phyloP scores from a whole-genome alignment of 2,329 filamentous ascomycete genomes.

The Botrytis fabae region DNA sequence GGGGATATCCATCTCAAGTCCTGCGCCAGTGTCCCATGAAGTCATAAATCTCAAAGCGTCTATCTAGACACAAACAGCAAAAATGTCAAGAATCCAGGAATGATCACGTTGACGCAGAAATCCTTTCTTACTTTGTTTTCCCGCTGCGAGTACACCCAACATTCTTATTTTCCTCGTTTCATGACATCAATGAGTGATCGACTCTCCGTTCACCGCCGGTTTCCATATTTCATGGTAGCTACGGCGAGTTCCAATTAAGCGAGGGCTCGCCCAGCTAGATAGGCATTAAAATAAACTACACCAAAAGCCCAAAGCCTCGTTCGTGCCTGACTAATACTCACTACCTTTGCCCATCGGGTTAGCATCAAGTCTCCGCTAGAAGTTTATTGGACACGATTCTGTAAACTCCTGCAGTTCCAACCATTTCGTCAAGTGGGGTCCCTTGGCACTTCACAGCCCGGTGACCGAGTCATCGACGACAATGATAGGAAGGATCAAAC shows the following conservation, averaged over 20 bases:
- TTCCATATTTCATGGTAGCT: constrained; percentile 8
- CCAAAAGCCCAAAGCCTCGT: constrained; percentile 6
- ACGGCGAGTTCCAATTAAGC: constrained; percentile 7
- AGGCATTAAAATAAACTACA: constrained; percentile 7
- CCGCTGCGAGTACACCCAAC: constrained; percentile 6
- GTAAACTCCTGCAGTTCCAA: constrained; percentile 8
- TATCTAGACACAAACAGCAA: constrained; percentile 8
- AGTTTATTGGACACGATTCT: constrained; percentile 6
- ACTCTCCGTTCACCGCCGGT: constrained; percentile 5
- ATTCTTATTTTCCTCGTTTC: constrained; percentile 7
- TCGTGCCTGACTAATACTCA: constrained; percentile 8
- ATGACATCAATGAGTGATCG: constrained; percentile 7
- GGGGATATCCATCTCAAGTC: constrained; percentile 7
- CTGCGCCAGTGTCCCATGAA: constrained; percentile 7
- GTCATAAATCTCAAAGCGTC: constrained; percentile 8
- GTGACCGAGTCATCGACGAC: constrained; percentile 5
- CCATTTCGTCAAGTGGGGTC: constrained; percentile 7
- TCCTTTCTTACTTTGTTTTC: constrained; percentile 7
- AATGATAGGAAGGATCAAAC: constrained; percentile 8
- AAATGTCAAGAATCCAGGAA: constrained; percentile 7
- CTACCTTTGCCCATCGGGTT: constrained; percentile 7
- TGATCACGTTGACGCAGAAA: constrained; percentile 6
- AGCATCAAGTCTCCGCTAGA: constrained; percentile 7
- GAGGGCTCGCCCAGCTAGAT: constrained; percentile 5
- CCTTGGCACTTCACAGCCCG: constrained; percentile 5